Base-by-base conservation (phyloP, 345 rosid species). In the Aegle marmelos region DNA sequence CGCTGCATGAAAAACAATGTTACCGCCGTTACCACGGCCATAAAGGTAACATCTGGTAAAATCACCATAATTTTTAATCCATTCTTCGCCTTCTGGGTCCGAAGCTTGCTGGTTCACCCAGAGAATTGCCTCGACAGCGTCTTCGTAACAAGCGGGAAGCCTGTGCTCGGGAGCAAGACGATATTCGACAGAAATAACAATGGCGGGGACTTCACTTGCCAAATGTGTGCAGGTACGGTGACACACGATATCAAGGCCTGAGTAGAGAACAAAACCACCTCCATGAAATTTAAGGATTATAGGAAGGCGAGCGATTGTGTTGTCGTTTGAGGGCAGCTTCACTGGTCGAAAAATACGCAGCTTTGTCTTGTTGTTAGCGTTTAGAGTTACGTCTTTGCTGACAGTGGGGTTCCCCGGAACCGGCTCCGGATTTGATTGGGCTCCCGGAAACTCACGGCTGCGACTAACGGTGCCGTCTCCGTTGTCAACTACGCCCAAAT, bases 111-210 rank as follows among this genome's bases (percentile, higher is more conserved):
- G 37, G 50, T 68, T 79, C 31, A 82, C 82, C 90, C 88, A 87
- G 0, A 25, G 73, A 24, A 85, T 79, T 0, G 84, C 81, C 41
- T 83, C 87, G 24, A 78, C n/a, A n/a, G 87, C 90, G 41, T 87
- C 90, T 5, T 87, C 88, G 9, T 85, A 87, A 7, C 71, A 80
- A 1, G 86, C 79, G 0, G 87, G 84, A 19, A 87, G 85, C 31
- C 79, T 73, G 37, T 83, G 76, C 75, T 85, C 88, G 0, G 86
- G 87, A 0, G 88, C 83, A 1, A 83, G 87, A 57, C 86, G 86
- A 70, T 85, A 81, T n/a, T 79, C 74, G 4, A 86, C 82, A 1
- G 85, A 81, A 5, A 88, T 61, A 3, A 82, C 71, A 11, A 88
- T 79, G 58, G 87, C 75, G 0, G 79, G 77, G n/a, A 77, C 33